Base-by-base conservation (phyloP, 257 asterid species). In the Lycium ferocissimum region DNA sequence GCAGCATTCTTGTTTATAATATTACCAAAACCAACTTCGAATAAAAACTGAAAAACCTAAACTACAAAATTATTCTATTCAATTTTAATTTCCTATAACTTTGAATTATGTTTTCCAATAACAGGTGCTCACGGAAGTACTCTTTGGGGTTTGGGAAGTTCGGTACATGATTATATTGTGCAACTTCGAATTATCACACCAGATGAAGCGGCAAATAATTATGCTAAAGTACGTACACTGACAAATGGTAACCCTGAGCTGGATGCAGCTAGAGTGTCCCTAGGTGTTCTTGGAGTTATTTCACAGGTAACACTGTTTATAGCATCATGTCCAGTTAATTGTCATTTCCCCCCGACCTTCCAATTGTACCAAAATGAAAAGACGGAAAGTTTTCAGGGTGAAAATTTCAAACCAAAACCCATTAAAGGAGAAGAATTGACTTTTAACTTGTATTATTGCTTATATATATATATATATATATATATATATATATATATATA, bases 221-320 rank as follows among this genome's bases (percentile, higher is more conserved):
- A 72, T 79, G 87, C 89, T 4, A 82, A 47, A 45, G 81, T 84
- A 1, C 17, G 87, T n/a, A 66, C 67, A 12, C 78, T 88, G 15
- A 15, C 13, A 20, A 38, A n/a, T 54, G 87, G 87, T 13, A 79
- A 78, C 11, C 59, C 84, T 2, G 91, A 88, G 15, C 26, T 88
- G 33, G 59, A 88, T 66, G 91, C 91, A 1, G 89, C 83, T 43
- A 88, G 67, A 49, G 90, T 88, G 15, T 88, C 90, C 0, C 86
- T 88, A 2, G 90, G 90, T 53, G 90, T 88, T 65, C 89, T 88
- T 80, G 90, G 90, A 17, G 87, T 84, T 69, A 82, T 88, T 81
- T 86, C 90, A n/a, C 85, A 88, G 85, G 90, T 87, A 81, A 54
- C 18, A 5, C n/a, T 5, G 45, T 11, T 20, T 72, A 10, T 43